Conservation (phyloP, 78 protist genomes). For the Chrysochromulina parva region DNA sequence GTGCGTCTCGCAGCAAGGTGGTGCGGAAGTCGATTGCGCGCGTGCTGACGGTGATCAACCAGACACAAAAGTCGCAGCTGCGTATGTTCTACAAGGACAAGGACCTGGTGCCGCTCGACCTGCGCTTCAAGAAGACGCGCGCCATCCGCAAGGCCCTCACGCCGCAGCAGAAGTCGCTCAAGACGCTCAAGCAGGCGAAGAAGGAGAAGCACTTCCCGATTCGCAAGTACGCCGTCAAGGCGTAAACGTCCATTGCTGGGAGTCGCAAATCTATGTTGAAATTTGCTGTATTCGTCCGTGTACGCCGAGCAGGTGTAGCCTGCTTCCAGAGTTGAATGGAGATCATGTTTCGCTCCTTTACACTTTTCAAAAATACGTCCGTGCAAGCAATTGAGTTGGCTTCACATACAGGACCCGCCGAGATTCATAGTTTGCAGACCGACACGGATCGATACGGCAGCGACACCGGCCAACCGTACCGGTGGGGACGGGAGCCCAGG, state of each 20-base stretch:
- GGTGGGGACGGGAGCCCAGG: no score
- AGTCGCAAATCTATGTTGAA: no score
- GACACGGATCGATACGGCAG: no score
- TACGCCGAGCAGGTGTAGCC: no score
- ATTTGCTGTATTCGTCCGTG: no score
- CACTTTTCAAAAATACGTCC: no score
- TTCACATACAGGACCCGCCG: no score
- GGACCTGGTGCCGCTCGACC: constrained; percentile 62
- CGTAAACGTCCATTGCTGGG: constrained; percentile 28
- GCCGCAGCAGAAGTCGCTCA: constrained; percentile 9
- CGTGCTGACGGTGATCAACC: constrained; percentile 81
- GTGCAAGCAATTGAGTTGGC: no score
- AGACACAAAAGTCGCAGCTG: constrained; percentile 48
- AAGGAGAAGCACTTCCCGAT: constrained; percentile 64
- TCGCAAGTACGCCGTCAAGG: constrained; percentile 81
- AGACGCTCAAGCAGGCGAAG: constrained; percentile 50
- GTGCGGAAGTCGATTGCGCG: constrained; percentile 80
- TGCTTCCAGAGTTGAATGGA: no score
- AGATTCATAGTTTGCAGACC: no score
- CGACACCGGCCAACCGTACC: no score
- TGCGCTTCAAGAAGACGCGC: constrained; percentile 78
- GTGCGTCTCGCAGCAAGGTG: constrained; percentile 26
- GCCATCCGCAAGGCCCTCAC: constrained; percentile 74
- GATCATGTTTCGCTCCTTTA: no score
- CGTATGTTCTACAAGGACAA: constrained; percentile 32